A percentile compares a stretch with the other conserved stretches of the same genome.
Evolutionary conservation across 768 basidiomycete species (phyloP).

Genomic region (Leccinum broughii): DNA sequence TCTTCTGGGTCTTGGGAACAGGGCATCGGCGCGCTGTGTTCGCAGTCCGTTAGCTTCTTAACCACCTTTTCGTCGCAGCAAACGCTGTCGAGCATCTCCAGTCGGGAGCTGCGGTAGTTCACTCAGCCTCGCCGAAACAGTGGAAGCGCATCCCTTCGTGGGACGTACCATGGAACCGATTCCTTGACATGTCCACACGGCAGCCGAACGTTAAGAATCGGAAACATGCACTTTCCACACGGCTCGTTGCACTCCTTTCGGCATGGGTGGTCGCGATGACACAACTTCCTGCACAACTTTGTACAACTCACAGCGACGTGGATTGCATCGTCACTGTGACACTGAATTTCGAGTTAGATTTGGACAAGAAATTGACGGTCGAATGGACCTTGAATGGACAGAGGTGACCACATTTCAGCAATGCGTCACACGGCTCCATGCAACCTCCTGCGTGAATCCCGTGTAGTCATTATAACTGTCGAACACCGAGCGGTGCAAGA

Average conservation of each 20-base stretch:
- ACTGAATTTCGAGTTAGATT: constrained; percentile 36
- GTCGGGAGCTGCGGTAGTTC: constrained; percentile 38
- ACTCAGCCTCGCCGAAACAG: not conserved
- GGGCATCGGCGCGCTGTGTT: constrained; percentile 47
- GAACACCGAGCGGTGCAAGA: not conserved
- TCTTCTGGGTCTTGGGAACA: constrained; percentile 47
- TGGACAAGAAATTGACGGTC: not conserved
- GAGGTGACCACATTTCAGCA: constrained; percentile 60
- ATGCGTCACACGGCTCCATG: constrained; percentile 51
- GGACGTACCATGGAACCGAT: constrained; percentile 50
- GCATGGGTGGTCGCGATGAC: constrained; percentile 61
- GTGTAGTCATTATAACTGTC: not conserved
- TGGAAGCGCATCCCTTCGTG: not conserved
- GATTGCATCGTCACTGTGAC: constrained; percentile 59
- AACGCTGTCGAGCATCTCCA: constrained; percentile 46
- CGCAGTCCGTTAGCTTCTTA: constrained; percentile 51
- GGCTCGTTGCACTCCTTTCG: constrained; percentile 46
- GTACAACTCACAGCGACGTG: constrained; percentile 50
- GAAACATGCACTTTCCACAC: constrained; percentile 56
- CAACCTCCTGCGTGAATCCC: constrained; percentile 53
- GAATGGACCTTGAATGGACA: constrained; percentile 57
- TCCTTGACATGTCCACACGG: constrained; percentile 56
- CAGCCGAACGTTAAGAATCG: constrained; percentile 45
- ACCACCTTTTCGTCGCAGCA: constrained; percentile 43
- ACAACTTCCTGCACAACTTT: constrained; percentile 51